Base-by-base conservation (phyloP, 2,329 filamentous ascomycete genomes). In the Triangularia verruculosa region DNA sequence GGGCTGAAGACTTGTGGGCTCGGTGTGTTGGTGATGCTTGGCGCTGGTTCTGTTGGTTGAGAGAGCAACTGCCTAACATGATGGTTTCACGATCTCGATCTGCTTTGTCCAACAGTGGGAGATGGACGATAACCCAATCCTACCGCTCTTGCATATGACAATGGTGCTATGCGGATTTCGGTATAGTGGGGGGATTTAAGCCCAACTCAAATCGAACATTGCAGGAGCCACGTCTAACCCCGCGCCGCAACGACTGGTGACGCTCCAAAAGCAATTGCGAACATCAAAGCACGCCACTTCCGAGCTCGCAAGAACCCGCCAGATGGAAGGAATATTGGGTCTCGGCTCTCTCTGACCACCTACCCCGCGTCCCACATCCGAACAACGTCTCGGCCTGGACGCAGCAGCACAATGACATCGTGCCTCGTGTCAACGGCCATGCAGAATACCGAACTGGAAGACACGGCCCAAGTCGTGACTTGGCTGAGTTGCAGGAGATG, bases 331-430 rank as follows among this genome's bases (percentile, higher is more conserved):
- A 34, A 34, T 55, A 43, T 58, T 15, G 30, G 24, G 56, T 62
- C 51, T 61, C 54, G 59, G 55, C 4, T 60, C 9, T 3, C 43
- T n/a, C 17, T 22, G 17, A 20, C 17, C 53, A 20, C 27, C 24
- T 7, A 2, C 20, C 61, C 51, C 51, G 22, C 20, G 25, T 53
- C 34, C 60, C 39, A 39, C 63, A 56, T 60, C 63, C 63, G 63
- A 59, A 34, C 32, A 28, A 27, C 51, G 22, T 52, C 39, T 34
- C 11, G 25, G 57, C 27, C 34, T 28, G 34, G 51, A 27, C 22
- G 22, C 9, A 25, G 51, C 51, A 54, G 51, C 25, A 54, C 47
- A 30, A 55, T 62, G 47, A 54, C 61, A 58, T 59, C 52, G 39
- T 51, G 30, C n/a, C 51, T 47, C 39, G 39, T 25, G 22, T 25